Percentiles rank a stretch among this genome's conserved stretches.
These are phyloP conservation scores for Yamadazyma paraphyllophila DNA, from an alignment of 805 yeast species.

Conservation along the genomic window DNA sequence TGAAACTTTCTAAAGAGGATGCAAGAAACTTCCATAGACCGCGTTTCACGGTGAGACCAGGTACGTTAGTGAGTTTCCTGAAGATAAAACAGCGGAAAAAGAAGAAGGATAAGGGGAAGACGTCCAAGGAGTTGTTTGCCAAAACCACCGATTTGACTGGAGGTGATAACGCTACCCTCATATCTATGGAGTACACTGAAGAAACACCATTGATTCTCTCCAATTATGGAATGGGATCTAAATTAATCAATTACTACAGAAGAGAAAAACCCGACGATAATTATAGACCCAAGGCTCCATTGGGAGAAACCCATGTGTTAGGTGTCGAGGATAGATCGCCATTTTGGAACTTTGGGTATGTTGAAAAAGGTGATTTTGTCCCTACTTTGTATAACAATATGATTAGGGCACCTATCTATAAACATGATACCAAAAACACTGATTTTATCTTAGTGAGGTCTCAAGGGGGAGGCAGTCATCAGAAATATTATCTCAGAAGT, in stretches of 20 bases:
- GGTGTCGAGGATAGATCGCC: slow-evolving; percentile 97
- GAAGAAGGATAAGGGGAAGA: slow-evolving; percentile 86
- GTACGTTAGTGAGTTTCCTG: slow-evolving; percentile 71
- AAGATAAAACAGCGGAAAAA: slow-evolving; percentile 75
- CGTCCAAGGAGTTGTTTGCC: slow-evolving; percentile 69
- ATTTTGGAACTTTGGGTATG: slow-evolving; percentile 97
- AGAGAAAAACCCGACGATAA: slow-evolving; percentile 78
- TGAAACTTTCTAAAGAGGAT: slow-evolving; percentile 62
- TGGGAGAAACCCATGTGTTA: slow-evolving; percentile 93
- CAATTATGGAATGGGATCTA: slow-evolving; percentile 94
- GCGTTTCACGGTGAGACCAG: slow-evolving; percentile 70
- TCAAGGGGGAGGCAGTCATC: slow-evolving; percentile 75
- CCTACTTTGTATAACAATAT: slow-evolving; percentile 92
- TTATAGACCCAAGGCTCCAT: slow-evolving; percentile 78
- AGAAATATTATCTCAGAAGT: slow-evolving; percentile 63
- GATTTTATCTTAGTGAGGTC: slow-evolving; percentile 82
- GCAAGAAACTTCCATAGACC: slow-evolving; percentile 81
- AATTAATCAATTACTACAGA: slow-evolving; percentile 88
- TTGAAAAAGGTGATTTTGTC: slow-evolving; percentile 88
- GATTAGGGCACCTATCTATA: slow-evolving; percentile 88
- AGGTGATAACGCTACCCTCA: slow-evolving; percentile 77
- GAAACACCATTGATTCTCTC: slow-evolving; percentile 80
- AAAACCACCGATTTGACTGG: slow-evolving; percentile 72
- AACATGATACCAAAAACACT: slow-evolving; percentile 73
- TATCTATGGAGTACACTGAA: slow-evolving; percentile 86